phyloP scores from a whole-genome alignment of 2,329 filamentous ascomycete species.

The Aureobasidium subglaciale region DNA sequence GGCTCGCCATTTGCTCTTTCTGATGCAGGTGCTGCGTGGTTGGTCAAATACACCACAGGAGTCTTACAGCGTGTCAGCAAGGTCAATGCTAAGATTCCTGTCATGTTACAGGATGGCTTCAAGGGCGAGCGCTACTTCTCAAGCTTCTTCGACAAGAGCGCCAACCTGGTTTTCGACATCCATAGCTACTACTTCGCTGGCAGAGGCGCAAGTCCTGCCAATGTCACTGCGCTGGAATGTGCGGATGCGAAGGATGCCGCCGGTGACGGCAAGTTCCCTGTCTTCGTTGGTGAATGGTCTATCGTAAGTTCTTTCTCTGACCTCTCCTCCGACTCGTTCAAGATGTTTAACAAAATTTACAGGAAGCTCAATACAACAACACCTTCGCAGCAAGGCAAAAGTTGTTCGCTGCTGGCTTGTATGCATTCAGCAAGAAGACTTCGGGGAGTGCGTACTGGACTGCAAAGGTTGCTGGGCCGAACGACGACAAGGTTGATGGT shows the following conservation, averaged over 20 bases:
- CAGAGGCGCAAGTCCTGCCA: not conserved
- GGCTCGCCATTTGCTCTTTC: not conserved
- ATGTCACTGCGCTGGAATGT: not conserved
- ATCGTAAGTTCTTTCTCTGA: too few species aligned
- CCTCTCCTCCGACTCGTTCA: too few species aligned
- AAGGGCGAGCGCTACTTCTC: not conserved
- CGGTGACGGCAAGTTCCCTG: not conserved
- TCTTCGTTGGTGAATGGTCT: not conserved
- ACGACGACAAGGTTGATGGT: too few species aligned
- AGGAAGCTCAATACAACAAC: constrained; percentile 29
- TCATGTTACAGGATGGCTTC: not conserved
- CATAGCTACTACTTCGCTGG: not conserved
- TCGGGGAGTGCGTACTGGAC: constrained; percentile 27
- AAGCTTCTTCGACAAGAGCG: not conserved
- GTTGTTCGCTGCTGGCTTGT: constrained; percentile 26
- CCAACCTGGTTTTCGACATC: not conserved
- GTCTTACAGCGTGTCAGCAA: not conserved
- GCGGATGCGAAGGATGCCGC: not conserved
- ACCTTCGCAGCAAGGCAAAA: constrained; percentile 23
- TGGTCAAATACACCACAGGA: not conserved
- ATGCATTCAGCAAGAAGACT: constrained; percentile 28
- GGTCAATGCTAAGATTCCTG: not conserved
- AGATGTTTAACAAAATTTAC: too few species aligned
- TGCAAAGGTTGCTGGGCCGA: too few species aligned
- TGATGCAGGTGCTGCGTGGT: not conserved